Evolutionary conservation across 176 grass and related monocot genomes (phyloP), one percentile per base, ranked within the genome.

Genomic region (Avena insularis): DNA sequence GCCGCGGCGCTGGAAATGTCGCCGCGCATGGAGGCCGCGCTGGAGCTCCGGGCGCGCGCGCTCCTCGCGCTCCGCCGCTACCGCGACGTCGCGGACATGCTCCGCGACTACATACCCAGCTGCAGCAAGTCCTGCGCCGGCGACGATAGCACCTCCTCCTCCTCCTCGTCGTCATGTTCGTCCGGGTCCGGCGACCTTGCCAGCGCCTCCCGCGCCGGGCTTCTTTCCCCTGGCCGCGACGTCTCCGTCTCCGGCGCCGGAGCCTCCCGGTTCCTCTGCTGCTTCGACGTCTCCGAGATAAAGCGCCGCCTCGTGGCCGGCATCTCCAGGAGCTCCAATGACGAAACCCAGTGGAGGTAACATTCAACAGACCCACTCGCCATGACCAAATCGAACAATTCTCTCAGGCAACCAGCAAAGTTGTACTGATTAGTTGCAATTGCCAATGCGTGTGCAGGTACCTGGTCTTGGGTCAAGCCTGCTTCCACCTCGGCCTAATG

Each of bases 401-500:
- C 2, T 11, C 3, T 17, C 3, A 19, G 29, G 46, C 31, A 29
- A 8, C 31, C 4, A 12, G 12, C n/a, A 43, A 43, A 43, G 40
- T 14, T 14, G 49, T 25, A 16, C 67, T 72, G 40, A 43, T 43
- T 47, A 87, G 29, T 68, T 8, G 3, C 4, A 25, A 59, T 1
- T 49, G 59, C 6, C 38, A 20, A 60, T 58, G 67, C 20, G 9
- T 58, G 4, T 84, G 0, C 89, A 95, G 94, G 91, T 96, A 99
- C 68, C 31, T 94, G 89, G 83, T 87, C 12, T n/a, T 99, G 82
- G 97, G 97, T n/a, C 82, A 93, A 29, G 94, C 97, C 21, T 99
- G 97, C 66, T 93, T 91, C 85, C 94, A 99, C 43, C 87, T 99
- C 14, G 97, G 97, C 4, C 31, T 99, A 40, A 96, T 96, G 97